Evolutionary conservation across 2,329 filamentous ascomycete species (phyloP), one percentile per base, ranked within the genome.

Genomic region (Colletotrichum sp.): DNA sequence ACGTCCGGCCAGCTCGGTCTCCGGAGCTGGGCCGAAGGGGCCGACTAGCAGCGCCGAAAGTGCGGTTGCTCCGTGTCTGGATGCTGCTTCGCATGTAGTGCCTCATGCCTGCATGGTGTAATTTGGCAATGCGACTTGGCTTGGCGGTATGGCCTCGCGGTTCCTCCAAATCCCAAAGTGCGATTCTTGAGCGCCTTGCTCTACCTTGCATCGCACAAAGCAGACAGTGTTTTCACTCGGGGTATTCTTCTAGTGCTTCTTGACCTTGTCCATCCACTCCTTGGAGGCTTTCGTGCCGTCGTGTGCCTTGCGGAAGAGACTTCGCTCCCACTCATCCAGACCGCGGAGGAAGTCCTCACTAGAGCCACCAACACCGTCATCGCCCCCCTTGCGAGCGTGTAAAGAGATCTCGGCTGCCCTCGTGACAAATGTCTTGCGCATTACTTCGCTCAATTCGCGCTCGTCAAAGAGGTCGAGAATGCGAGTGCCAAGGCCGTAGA

Each of bases 401-500:
- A 99, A 92, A 8, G 95, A 95, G 67, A 99, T 95, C 77, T 98
- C 95, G 3, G 92, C 90, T 1, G 96, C 95, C 64, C 97, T 90
- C 66, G 91, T 90, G 79, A 96, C 95, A 85, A 98, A 99, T 0
- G 95, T 96, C 87, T 94, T 89, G 72, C 91, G 89, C 79, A 96
- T 84, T 24, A 97, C 92, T 78, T 95, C 91, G 72, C 95, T 95
- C 72, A 98, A 93, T 76, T 92, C 91, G 60, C 84, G 83, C 84
- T 98, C 96, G 74, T 98, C 96, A 77, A 98, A 98, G 1, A 99
- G 85, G 75, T 98, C 96, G 77, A 99, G 88, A 85, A 98, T 96
- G 68, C 95, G 91, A 60, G 95, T 93, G 5, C 95, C 95, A 6
- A 99, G 90, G 28, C 92, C 93, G 86, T 98, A 99, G 81, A 98